Percentiles rank a stretch among this genome's conserved stretches.
These are phyloP conservation scores for Phalaenopsis aphrodite DNA, from an alignment of 106 monocot genomes.

Conservation along the genomic window DNA sequence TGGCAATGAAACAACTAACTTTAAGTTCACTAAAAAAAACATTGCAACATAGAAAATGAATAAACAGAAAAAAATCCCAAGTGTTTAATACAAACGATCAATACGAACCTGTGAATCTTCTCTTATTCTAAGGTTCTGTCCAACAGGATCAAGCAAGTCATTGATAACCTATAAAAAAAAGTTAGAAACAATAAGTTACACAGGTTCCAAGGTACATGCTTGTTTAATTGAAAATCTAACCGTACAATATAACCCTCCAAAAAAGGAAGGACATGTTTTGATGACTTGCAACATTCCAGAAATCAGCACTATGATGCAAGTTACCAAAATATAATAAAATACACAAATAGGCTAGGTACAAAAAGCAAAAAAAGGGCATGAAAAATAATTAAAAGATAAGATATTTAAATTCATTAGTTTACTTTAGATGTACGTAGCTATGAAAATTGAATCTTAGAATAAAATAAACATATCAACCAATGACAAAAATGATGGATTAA, in stretches of 20 bases:
- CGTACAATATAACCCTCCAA: background rate
- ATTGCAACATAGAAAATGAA: background rate
- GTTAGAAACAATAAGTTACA: background rate
- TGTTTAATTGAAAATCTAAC: background rate
- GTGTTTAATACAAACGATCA: background rate
- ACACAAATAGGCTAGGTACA: background rate
- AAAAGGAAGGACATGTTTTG: background rate
- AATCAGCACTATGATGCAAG: background rate
- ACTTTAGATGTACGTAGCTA: too few relatives aligned
- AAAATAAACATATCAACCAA: too few relatives aligned
- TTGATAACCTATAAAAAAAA: constrained; percentile 72
- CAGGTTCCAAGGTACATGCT: background rate
- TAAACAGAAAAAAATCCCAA: background rate
- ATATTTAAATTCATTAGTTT: too few relatives aligned
- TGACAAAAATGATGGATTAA: too few relatives aligned
- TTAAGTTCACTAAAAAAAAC: background rate
- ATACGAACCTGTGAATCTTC: constrained; percentile 85
- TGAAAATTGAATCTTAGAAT: too few relatives aligned
- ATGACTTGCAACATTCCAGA: background rate
- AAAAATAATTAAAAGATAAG: too few relatives aligned
- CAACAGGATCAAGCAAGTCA: constrained; percentile 90
- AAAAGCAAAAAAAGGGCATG: background rate
- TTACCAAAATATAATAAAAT: background rate
- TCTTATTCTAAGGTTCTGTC: constrained; percentile 91
- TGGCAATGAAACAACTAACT: background rate